Percentiles rank a stretch among this genome's conserved stretches.
Conservation (phyloP, 208 protist species). For the Leptomonas seymouri region DNA sequence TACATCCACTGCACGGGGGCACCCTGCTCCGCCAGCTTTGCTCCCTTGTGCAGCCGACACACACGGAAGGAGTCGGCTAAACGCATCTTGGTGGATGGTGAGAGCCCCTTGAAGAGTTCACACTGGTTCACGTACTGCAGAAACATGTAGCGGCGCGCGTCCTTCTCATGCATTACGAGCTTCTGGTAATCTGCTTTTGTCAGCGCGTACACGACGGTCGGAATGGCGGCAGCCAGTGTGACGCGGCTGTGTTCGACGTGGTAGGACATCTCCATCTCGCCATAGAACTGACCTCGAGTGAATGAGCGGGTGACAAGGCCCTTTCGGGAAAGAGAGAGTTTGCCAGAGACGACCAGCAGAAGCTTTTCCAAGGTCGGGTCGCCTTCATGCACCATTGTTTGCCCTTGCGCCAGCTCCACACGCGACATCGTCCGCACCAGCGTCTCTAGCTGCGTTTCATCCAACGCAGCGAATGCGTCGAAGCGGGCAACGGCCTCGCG, state of each 20-base stretch:
- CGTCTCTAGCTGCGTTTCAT: slow-evolving; percentile 65
- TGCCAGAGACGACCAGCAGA: slow-evolving; percentile 61
- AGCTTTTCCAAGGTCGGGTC: slow-evolving; percentile 39
- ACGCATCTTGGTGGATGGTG: slow-evolving; percentile 40
- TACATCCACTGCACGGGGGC: slow-evolving; percentile 78
- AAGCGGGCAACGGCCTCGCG: slow-evolving; percentile 51
- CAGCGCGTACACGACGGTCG: slow-evolving; percentile 52
- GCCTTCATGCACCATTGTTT: slow-evolving; percentile 51
- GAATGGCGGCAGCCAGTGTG: slow-evolving; percentile 40
- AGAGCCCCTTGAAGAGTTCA: slow-evolving; percentile 46
- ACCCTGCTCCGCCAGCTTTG: slow-evolving; percentile 45
- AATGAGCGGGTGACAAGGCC: slow-evolving; percentile 41
- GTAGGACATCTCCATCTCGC: slow-evolving; percentile 62
- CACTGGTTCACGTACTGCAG: slow-evolving; percentile 58
- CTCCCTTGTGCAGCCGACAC: slow-evolving; percentile 44
- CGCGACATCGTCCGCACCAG: slow-evolving; percentile 61
- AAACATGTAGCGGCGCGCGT: slow-evolving; percentile 50
- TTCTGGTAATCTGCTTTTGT: slow-evolving; percentile 52
- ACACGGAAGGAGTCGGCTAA: slow-evolving; percentile 69
- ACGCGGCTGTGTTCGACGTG: slow-evolving; percentile 42
- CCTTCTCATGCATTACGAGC: slow-evolving; percentile 56
- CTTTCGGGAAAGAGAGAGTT: slow-evolving; percentile 39
- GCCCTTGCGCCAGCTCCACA: slow-evolving; percentile 33
- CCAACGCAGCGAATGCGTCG: slow-evolving; percentile 62
- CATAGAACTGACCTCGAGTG: slow-evolving; percentile 39